Percentiles rank a stretch among this genome's conserved stretches.
Conservation (phyloP, 768 basidiomycete genomes). For the Lanmaoa pseudosensibilis region DNA sequence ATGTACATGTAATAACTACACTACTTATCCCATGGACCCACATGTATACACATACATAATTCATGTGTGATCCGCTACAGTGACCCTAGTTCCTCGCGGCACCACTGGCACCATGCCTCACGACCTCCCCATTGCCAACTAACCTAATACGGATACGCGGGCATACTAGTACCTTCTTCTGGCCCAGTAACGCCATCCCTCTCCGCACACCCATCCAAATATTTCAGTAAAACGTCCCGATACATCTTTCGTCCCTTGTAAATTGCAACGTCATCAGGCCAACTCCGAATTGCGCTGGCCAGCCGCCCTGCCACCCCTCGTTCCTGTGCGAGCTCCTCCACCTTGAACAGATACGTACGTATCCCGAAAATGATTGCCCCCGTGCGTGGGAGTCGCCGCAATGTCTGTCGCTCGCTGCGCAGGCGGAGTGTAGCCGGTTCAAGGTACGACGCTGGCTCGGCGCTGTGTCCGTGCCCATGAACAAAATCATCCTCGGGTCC, state of each 20-base stretch:
- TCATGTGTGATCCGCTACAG: background rate
- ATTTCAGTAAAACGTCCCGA: constrained; percentile 14
- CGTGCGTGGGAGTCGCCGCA: constrained; percentile 60
- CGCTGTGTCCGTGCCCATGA: constrained; percentile 31
- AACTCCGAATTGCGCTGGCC: constrained; percentile 62
- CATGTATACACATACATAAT: background rate
- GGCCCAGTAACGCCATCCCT: constrained; percentile 12
- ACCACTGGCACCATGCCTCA: constrained; percentile 4
- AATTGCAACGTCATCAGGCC: constrained; percentile 57
- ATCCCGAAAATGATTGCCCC: constrained; percentile 72
- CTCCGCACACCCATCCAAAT: constrained; percentile 22
- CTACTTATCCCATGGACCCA: background rate
- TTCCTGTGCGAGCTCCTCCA: constrained; percentile 53
- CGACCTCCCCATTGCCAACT: constrained; percentile 3
- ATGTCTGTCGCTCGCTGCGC: constrained; percentile 64
- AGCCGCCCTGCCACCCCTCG: constrained; percentile 59
- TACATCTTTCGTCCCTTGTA: constrained; percentile 33
- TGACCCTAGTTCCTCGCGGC: background rate
- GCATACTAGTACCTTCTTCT: constrained; percentile 2
- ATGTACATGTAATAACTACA: background rate
- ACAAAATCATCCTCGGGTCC: constrained; percentile 52
- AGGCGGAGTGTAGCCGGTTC: constrained; percentile 49
- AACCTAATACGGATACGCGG: constrained; percentile 20
- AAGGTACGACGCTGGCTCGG: constrained; percentile 17
- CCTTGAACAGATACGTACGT: constrained; percentile 59